Evolutionary conservation across 2,329 filamentous ascomycete species (phyloP).

Genomic region (Paradendryphiella salina): DNA sequence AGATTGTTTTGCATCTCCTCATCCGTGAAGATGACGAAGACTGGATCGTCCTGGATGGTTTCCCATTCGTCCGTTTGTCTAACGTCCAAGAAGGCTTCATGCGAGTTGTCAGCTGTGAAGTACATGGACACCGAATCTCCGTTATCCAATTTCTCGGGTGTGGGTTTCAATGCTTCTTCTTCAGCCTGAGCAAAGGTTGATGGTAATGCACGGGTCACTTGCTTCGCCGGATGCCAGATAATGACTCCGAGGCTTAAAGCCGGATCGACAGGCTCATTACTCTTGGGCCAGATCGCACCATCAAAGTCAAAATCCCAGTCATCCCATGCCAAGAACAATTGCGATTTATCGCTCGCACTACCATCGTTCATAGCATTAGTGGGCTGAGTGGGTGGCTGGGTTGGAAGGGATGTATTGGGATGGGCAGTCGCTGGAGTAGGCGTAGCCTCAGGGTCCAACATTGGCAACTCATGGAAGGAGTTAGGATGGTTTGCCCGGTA

Average conservation of each 20-base stretch:
- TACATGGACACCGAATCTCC: conserved; percentile 57
- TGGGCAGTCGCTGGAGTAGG: conserved; percentile 35
- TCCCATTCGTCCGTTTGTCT: conserved; percentile 56
- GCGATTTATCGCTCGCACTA: conserved; percentile 27
- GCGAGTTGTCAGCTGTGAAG: conserved; percentile 49
- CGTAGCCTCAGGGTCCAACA: conserved; percentile 33
- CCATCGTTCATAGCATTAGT: conserved; percentile 24
- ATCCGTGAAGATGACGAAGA: conserved; percentile 53
- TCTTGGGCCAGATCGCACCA: conserved; percentile 51
- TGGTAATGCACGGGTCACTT: conserved; percentile 50
- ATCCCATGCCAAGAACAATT: conserved; percentile 43
- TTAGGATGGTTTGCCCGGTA: conserved; percentile 26
- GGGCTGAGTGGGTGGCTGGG: conserved; percentile 16
- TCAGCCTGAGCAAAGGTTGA: conserved; percentile 51
- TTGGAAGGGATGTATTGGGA: conserved; percentile 18
- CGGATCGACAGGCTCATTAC: conserved; percentile 51
- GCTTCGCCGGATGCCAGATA: conserved; percentile 51
- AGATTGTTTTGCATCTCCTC: conserved; percentile 45
- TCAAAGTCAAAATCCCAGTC: conserved; percentile 52
- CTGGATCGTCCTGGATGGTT: conserved; percentile 54
- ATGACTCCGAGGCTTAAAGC: conserved; percentile 53
- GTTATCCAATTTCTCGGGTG: conserved; percentile 42
- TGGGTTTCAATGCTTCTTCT: conserved; percentile 47
- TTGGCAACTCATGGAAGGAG: conserved; percentile 17
- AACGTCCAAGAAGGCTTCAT: conserved; percentile 53